Conservation (phyloP, 192 early-diverging fungal species). For the Chytriomyces confervae region DNA sequence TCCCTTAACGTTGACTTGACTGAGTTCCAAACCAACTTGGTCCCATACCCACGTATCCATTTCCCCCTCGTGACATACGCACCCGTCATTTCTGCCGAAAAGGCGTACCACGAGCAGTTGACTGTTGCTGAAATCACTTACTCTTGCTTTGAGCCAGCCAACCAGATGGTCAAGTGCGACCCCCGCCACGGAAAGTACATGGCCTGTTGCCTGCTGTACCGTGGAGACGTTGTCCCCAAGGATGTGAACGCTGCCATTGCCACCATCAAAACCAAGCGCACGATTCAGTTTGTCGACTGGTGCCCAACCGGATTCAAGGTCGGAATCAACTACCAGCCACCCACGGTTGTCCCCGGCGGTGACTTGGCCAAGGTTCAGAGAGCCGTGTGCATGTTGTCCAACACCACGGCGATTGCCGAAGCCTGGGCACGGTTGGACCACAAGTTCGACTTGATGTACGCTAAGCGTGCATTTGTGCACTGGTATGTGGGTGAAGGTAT, state of each 20-base stretch:
- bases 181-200: slow-evolving; percentile 98
- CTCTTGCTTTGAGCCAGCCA: slow-evolving; percentile 95
- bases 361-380: slow-evolving; percentile 96
- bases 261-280: slow-evolving; percentile 92
- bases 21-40: slow-evolving; percentile 99
- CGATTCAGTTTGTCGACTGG: slow-evolving; percentile 99
- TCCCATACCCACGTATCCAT: slow-evolving; percentile 96
- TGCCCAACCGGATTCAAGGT: slow-evolving; percentile 99
- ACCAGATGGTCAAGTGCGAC: slow-evolving; percentile 99
- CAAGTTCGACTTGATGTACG: slow-evolving; percentile 99
- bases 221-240: slow-evolving; percentile 97
- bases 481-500: slow-evolving; percentile 99
- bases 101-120: slow-evolving; percentile 96
- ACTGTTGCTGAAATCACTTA: slow-evolving; percentile 95
- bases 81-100: slow-evolving; percentile 89
- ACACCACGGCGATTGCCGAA: slow-evolving; percentile 95
- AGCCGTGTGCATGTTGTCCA: slow-evolving; percentile 95
- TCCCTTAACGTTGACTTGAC: slow-evolving; percentile 98
- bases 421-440: slow-evolving; percentile 95
- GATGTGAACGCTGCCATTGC: slow-evolving; percentile 92
- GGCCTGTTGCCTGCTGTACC: slow-evolving; percentile 97
- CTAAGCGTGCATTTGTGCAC: slow-evolving; percentile 99
- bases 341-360: slow-evolving; percentile 87
- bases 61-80: slow-evolving; percentile 99
- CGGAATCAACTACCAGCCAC: slow-evolving; percentile 95